These are phyloP conservation scores for Sarocladium brachiariae DNA, from an alignment of 2,329 filamentous ascomycete genomes.

Conservation along the genomic window DNA sequence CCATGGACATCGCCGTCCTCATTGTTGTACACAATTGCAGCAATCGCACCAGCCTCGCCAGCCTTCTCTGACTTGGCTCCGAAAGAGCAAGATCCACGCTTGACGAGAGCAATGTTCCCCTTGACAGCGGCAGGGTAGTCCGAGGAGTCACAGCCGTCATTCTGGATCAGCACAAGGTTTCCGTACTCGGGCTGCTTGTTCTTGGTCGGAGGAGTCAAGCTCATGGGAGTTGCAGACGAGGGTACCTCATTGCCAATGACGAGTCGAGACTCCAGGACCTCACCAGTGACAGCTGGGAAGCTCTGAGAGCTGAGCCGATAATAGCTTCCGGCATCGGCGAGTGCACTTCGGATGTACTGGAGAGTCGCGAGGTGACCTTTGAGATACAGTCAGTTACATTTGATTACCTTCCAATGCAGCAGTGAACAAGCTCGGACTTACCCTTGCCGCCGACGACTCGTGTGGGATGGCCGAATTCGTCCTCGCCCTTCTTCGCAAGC, in stretches of 20 bases:
- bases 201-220: constrained; percentile 59
- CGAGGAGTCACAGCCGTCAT: constrained; percentile 54
- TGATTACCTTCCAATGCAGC: not conserved
- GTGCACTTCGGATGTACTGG: constrained; percentile 51
- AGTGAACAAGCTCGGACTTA: constrained; percentile 22
- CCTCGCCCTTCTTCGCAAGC: constrained; percentile 51
- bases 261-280: constrained; percentile 51
- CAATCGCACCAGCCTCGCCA: constrained; percentile 61
- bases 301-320: constrained; percentile 57
- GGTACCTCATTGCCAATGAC: constrained; percentile 47
- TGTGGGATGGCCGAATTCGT: constrained; percentile 61
- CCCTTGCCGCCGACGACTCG: constrained; percentile 63
- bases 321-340: constrained; percentile 50
- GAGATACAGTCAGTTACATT: not conserved
- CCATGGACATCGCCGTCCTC: constrained; percentile 56
- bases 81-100: constrained; percentile 64
- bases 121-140: constrained; percentile 56
- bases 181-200: constrained; percentile 52
- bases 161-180: constrained; percentile 51
- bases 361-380: constrained; percentile 59
- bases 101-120: constrained; percentile 64
- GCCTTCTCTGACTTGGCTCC: constrained; percentile 63
- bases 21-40: constrained; percentile 70
- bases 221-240: constrained; percentile 48
- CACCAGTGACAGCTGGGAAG: constrained; percentile 56